Conservation (phyloP, 352 stramenopile genomes). For the Pythium vanterpoolii region DNA sequence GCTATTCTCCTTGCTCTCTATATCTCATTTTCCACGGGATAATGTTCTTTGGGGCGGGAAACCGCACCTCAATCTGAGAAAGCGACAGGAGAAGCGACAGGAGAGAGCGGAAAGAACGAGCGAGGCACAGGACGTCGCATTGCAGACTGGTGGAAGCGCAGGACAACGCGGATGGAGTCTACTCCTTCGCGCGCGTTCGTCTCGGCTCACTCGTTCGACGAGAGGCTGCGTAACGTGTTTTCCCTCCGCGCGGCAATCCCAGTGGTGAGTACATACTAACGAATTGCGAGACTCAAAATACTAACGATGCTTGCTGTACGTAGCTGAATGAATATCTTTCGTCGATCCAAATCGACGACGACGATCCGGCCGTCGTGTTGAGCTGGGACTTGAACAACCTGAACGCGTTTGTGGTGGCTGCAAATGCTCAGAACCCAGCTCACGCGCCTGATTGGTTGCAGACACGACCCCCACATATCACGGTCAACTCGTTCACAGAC, state of each 20-base stretch:
- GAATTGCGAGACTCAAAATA: slow-evolving; percentile 10
- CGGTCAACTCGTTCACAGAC: slow-evolving; percentile 14
- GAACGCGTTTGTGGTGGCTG: slow-evolving; percentile 21
- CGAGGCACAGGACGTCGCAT: not conserved
- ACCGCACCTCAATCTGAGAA: not conserved
- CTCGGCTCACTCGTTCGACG: slow-evolving; percentile 1
- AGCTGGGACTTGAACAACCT: slow-evolving; percentile 19
- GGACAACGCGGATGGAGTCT: not conserved
- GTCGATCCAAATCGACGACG: slow-evolving; percentile 18
- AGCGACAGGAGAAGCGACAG: not conserved
- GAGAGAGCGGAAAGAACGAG: too few relatives aligned
- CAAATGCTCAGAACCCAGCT: slow-evolving; percentile 9
- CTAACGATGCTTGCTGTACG: slow-evolving; percentile 7
- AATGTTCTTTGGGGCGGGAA: not conserved
- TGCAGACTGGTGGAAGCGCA: not conserved
- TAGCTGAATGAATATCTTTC: slow-evolving; percentile 13
- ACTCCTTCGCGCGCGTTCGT: not conserved
- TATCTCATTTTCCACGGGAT: slow-evolving; percentile 16
- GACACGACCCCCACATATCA: slow-evolving; percentile 12
- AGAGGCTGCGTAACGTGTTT: slow-evolving; percentile 23
- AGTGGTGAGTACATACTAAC: slow-evolving; percentile 22
- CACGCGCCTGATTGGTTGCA: slow-evolving; percentile 12
- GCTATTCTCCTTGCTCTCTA: slow-evolving; percentile 10
- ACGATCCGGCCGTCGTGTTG: slow-evolving; percentile 20
- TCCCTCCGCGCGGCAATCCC: slow-evolving; percentile 22